A percentile compares a stretch with the other conserved stretches of the same genome.
Conservation (phyloP, 495 filamentous ascomycete genomes). For the Penicillium angulare region DNA sequence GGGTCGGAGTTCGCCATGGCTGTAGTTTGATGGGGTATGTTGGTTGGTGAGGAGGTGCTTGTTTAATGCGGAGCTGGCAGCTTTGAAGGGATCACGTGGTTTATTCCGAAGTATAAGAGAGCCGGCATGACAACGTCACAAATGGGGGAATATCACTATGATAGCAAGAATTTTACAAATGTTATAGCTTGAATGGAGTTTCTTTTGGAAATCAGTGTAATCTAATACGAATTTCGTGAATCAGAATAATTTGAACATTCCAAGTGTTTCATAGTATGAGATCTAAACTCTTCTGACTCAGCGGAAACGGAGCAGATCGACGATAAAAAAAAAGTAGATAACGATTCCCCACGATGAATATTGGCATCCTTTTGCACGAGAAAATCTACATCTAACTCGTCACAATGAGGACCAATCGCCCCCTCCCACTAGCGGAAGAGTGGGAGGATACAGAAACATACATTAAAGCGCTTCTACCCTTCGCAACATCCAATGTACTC, state of each 20-base stretch:
- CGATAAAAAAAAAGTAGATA: slow-evolving; percentile 17
- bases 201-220: too few relatives aligned
- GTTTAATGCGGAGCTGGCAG: slow-evolving; percentile 2
- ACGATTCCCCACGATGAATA: slow-evolving; percentile 16
- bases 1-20: slow-evolving; percentile 74
- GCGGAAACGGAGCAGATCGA: slow-evolving; percentile 12
- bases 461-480: slow-evolving; percentile 72
- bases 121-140: too few relatives aligned
- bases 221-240: too few relatives aligned
- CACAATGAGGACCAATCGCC: too few relatives aligned
- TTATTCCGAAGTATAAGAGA: background rate
- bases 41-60: background rate
- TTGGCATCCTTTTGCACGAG: too few relatives aligned
- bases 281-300: slow-evolving; percentile 9
- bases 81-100: slow-evolving; percentile 16
- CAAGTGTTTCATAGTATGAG: background rate
- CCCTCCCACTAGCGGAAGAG: slow-evolving; percentile 57
- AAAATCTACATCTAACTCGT: too few relatives aligned
- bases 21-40: slow-evolving; percentile 4
- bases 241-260: too few relatives aligned
- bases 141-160: background rate
- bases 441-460: slow-evolving; percentile 67
- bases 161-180: too few relatives aligned
- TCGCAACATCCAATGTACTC: slow-evolving; percentile 70
- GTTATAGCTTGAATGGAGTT: too few relatives aligned